Evolutionary conservation across 805 yeast genomes (phyloP), one percentile per base, ranked within the genome.

Genomic region (Candida oleophila): DNA sequence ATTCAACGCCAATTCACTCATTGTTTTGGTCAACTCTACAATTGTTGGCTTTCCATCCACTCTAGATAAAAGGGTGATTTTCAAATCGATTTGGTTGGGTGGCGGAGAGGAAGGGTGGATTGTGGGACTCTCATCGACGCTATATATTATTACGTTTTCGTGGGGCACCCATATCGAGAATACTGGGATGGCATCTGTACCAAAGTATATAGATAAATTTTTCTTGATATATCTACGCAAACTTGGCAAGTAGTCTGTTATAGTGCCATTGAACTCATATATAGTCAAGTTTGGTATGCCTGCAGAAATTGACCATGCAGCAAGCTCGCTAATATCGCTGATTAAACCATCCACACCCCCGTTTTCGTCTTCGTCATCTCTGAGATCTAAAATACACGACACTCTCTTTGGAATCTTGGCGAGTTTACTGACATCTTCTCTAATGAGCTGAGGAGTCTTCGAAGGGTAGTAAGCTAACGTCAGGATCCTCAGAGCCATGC

Each of bases 21-120:
- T 82, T 20, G 95, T 88, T 56, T 80, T 85, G 7, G 98, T 85
- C 45, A 94, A 76, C 54, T 88, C 96, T 22, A 90, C 94, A 55
- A 94, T 83, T 16, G 96, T 85, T 45, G 90, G 85, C 51, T 95
- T 82, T 4, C 99, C 99, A 64, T 94, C 98, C 36, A 81, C 79
- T 36, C 77, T 74, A 5, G 92, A 82, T 28, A 91, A 68, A 47
- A 94, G 66, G 22, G 82, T 74, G 50, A 92, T 76, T 45, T 78
- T 82, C 47, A 92, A 75, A 47, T 81, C 83, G 33, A 72, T 69
- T 36, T 69, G 66, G 19, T 58, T 55, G 14, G 57, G 55, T 11
- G 49, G 51, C n/a, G 49, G 55, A 41, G 52, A 45, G 30, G 65
- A 60, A 21, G 61, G 61, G 18, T 61, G 64, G 22, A 62, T 66